These are phyloP conservation scores for Agaricus sinodeliciosus DNA, from an alignment of 768 basidiomycete genomes.

Conservation along the genomic window DNA sequence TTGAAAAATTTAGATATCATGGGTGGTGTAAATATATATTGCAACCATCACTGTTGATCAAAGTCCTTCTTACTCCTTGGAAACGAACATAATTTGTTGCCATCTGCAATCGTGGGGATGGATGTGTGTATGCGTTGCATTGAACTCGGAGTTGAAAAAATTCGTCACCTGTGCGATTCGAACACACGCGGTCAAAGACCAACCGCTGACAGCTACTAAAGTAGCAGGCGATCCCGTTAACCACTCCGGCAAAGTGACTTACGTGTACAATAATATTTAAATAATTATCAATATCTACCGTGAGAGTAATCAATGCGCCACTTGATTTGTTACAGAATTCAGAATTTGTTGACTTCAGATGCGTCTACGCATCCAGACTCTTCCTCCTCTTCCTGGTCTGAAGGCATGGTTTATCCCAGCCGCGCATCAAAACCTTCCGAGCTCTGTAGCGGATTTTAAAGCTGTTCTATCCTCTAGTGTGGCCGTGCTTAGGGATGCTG, in stretches of 20 bases:
- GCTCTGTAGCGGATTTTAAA: conserved; percentile 28
- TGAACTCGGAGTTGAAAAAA: conserved; percentile 8
- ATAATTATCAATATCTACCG: neutral
- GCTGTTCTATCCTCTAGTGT: conserved; percentile 27
- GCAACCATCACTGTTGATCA: too few species aligned
- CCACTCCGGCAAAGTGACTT: conserved; percentile 92
- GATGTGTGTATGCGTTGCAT: too few species aligned
- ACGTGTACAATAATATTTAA: neutral
- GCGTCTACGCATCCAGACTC: conserved; percentile 46
- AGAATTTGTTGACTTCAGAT: conserved; percentile 20
- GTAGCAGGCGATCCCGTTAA: conserved; percentile 84
- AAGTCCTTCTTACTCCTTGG: too few species aligned
- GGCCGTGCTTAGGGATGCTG: conserved; percentile 20
- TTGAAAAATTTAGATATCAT: too few species aligned
- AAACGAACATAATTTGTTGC: too few species aligned
- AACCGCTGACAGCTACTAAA: conserved; percentile 16
- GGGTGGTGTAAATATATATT: too few species aligned
- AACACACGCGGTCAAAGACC: conserved; percentile 27
- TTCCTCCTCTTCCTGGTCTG: conserved; percentile 38
- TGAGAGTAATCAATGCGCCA: neutral
- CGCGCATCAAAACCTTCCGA: conserved; percentile 11
- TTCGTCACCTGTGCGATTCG: conserved; percentile 28
- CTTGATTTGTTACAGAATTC: neutral
- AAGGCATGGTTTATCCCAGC: conserved; percentile 48
- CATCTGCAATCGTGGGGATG: too few species aligned